Evolutionary conservation across 1,139 yeast genomes (phyloP), one percentile per base, ranked within the genome.

Genomic region (Hemisphaericaspora subhashii): DNA sequence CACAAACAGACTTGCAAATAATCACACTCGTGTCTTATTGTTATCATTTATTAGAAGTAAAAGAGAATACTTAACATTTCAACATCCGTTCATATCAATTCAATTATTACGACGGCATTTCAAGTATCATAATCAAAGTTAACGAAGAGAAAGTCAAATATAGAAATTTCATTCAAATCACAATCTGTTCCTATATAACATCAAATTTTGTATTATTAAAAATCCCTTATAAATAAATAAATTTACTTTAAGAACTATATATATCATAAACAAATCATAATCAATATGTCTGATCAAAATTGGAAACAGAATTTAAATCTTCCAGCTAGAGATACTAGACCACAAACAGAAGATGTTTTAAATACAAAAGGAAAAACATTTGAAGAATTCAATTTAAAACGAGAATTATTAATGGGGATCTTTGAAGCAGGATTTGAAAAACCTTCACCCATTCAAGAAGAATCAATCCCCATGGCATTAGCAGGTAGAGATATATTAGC

Each of bases 391-490:
- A 83, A 83, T 54, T 79, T 92, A 55, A 89, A 88, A 61, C 80
- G 98, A 64, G 96, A 92, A 58, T 76, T 92, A 46, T 72, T 94
- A 58, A 94, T 92, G 98, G 98, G 98, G 25, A 92, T 92, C 52
- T 92, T 90, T 59, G 99, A 94, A 64, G 98, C 98, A 2, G 98
- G 99, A 33, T 92, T 92, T 58, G 99, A 92, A 62, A 88, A 86
- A 59, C 98, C 99, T 8, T 88, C 97, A 16, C 98, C 99, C 15
- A 89, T 92, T 57, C 99, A 92, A 68, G 98, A 92, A 69, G 98
- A 90, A 63, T 81, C 96, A 11, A 92, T 92, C 44, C 98, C 98
- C 3, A 86, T 89, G 61, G 97, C 98, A 1, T 75, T 92, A 38
- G 85, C 95, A 36, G 98, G 98, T 37, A 82, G 96, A 68, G 98